These are phyloP conservation scores for Psilocybe tampanensis DNA, from an alignment of 768 basidiomycete species.

Conservation along the genomic window DNA sequence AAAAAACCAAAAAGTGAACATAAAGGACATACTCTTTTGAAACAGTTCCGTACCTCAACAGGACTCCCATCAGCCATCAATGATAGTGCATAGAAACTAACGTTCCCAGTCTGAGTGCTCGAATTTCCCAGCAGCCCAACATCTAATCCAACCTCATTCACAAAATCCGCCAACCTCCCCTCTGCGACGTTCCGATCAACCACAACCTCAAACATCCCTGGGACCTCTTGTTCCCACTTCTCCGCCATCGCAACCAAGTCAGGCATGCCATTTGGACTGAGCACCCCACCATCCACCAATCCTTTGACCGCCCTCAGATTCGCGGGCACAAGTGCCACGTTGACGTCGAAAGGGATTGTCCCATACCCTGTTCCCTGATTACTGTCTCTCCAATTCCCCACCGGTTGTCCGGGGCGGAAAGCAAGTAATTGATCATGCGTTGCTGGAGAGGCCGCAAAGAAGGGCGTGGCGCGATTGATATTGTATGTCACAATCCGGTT, in stretches of 20 bases:
- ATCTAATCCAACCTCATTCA: conserved; percentile 35
- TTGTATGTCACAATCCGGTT: conserved; percentile 42
- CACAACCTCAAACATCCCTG: conserved; percentile 37
- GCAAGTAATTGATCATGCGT: conserved; percentile 33
- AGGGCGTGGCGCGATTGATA: conserved; percentile 37
- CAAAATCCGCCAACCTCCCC: conserved; percentile 35
- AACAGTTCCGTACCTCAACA: conserved; percentile 33
- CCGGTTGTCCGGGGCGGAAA: conserved; percentile 40
- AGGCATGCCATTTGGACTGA: conserved; percentile 16
- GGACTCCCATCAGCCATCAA: conserved; percentile 37
- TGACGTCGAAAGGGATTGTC: conserved; percentile 46
- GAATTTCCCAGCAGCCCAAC: conserved; percentile 25
- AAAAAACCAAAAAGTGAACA: not conserved
- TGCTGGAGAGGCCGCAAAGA: conserved; percentile 30
- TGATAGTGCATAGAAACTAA: conserved; percentile 42
- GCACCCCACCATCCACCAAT: conserved; percentile 30
- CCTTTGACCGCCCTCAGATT: conserved; percentile 37
- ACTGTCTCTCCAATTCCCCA: conserved; percentile 49
- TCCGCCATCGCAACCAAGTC: conserved; percentile 25
- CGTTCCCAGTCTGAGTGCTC: conserved; percentile 17
- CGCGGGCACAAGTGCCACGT: conserved; percentile 43
- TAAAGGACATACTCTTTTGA: not conserved
- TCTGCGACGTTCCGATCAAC: conserved; percentile 31
- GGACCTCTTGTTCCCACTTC: conserved; percentile 39
- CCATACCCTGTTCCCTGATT: conserved; percentile 45